Percentiles rank a stretch among this genome's conserved stretches.
Evolutionary conservation across 495 filamentous ascomycete genomes (phyloP).

Genomic region (Aspergillus campestris): DNA sequence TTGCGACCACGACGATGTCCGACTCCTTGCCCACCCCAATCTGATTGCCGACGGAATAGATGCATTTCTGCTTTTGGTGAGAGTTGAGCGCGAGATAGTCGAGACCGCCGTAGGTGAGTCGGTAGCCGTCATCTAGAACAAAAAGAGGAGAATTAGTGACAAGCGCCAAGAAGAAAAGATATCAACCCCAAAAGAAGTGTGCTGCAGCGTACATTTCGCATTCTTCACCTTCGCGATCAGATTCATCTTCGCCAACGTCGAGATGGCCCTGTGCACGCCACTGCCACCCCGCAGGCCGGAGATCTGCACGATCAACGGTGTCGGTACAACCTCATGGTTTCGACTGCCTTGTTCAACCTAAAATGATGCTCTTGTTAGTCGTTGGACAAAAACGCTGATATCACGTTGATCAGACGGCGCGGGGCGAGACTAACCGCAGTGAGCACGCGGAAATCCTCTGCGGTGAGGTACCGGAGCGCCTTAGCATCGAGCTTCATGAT

Average conservation of each 20-base stretch:
- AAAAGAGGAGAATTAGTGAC: neutral
- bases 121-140: slow-evolving; percentile 78
- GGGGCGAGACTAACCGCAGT: slow-evolving; percentile 60
- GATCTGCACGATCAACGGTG: slow-evolving; percentile 74
- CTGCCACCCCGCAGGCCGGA: slow-evolving; percentile 73
- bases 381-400: slow-evolving; percentile 10
- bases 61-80: slow-evolving; percentile 62
- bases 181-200: neutral
- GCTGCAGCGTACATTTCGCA: slow-evolving; percentile 57
- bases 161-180: neutral
- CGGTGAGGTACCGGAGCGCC: slow-evolving; percentile 80
- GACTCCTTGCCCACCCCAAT: slow-evolving; percentile 96
- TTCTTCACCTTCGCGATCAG: slow-evolving; percentile 91
- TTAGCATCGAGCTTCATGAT: slow-evolving; percentile 89
- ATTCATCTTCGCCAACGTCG: slow-evolving; percentile 81
- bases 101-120: slow-evolving; percentile 90
- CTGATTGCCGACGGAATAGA: slow-evolving; percentile 90
- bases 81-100: slow-evolving; percentile 93
- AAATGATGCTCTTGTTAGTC: slow-evolving; percentile 22
- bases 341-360: slow-evolving; percentile 88
- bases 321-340: slow-evolving; percentile 96
- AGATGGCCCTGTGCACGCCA: slow-evolving; percentile 82
- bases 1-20: slow-evolving; percentile 88
- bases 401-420: slow-evolving; percentile 16
- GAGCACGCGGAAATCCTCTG: slow-evolving; percentile 92